These are phyloP conservation scores for Talaromyces trachyspermus DNA, from an alignment of 495 filamentous ascomycete genomes.

Conservation along the genomic window DNA sequence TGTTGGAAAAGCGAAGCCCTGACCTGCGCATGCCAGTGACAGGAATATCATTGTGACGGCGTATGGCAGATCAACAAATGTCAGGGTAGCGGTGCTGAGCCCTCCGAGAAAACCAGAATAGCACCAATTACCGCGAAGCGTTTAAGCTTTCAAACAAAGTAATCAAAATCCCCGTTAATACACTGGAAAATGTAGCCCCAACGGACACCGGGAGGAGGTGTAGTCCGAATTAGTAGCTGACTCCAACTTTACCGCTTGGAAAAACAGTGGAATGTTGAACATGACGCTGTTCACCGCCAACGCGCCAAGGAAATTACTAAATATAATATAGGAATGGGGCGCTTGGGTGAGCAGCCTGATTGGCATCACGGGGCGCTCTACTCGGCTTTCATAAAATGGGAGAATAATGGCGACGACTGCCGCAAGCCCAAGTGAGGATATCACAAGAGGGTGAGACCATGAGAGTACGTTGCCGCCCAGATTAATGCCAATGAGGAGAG, in stretches of 20 bases:
- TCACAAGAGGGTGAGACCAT: constrained; percentile 66
- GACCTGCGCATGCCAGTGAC: constrained; percentile 51
- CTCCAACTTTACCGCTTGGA: constrained; percentile 70
- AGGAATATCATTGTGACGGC: constrained; percentile 56
- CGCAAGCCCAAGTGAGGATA: constrained; percentile 52
- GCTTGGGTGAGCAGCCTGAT: constrained; percentile 50
- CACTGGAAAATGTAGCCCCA: constrained; percentile 50
- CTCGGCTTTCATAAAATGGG: constrained; percentile 53
- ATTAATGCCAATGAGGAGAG: constrained; percentile 66
- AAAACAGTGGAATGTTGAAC: constrained; percentile 76
- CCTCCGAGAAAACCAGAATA: constrained; percentile 47
- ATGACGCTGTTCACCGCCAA: constrained; percentile 60
- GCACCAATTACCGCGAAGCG: constrained; percentile 54
- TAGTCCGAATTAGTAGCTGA: constrained; percentile 64
- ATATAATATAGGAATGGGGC: constrained; percentile 60
- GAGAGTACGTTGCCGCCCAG: constrained; percentile 69
- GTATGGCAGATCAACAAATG: constrained; percentile 45
- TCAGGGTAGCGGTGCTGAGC: constrained; percentile 41
- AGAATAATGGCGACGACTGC: constrained; percentile 49
- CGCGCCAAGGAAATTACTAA: constrained; percentile 59
- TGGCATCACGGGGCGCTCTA: constrained; percentile 64
- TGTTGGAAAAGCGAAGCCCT: constrained; percentile 58
- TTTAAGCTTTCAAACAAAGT: constrained; percentile 58
- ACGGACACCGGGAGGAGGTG: constrained; percentile 56
- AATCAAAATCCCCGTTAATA: constrained; percentile 63